Base-by-base conservation (phyloP, 495 filamentous ascomycete species). In the Podospora appendiculata region DNA sequence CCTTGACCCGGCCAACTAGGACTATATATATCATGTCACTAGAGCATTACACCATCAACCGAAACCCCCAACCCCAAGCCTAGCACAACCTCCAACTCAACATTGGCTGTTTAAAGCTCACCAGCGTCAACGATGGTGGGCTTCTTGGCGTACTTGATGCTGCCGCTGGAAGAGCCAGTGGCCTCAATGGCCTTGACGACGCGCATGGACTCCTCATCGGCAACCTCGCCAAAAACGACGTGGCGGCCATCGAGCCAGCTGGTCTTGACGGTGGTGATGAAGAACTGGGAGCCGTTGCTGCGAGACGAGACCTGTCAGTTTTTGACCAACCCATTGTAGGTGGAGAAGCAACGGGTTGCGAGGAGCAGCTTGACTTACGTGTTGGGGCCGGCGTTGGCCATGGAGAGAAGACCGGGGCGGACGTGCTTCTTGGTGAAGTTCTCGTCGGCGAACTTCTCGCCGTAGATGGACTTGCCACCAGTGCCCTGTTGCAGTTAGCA, bases 381-480 rank as follows among this genome's bases (percentile, higher is more conserved):
- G 79, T 89, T 86, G 47, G 78, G 77, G 57, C 87, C 87, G 52
- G 86, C 85, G 66, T 91, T 91, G 62, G 87, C 87, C 87, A 90
- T 91, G 62, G 86, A 89, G 55, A 91, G 78, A 41, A 85, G 78
- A 69, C 76, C 80, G 32, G 78, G 79, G 54, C 71, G 65, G 67
- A 62, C 67, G 76, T 91, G 87, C 70, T 77, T 84, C 41, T 72
- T 65, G 45, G 68, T 57, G 69, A 89, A 88, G 80, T 87, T 90
- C 80, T 91, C 87, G 60, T 91, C 87, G 41, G 78, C 67, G 59
- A 91, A 91, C 78, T 88, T 89, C 70, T 88, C 85, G 61, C 88
- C 87, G 71, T 89, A 90, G 77, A 91, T 90, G 56, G 87, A 91
- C 77, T 84, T 87, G 67, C 87, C 87, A 68, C 87, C 87, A 38